Conservation (phyloP, 768 basidiomycete species). For the Lactarius vividus region DNA sequence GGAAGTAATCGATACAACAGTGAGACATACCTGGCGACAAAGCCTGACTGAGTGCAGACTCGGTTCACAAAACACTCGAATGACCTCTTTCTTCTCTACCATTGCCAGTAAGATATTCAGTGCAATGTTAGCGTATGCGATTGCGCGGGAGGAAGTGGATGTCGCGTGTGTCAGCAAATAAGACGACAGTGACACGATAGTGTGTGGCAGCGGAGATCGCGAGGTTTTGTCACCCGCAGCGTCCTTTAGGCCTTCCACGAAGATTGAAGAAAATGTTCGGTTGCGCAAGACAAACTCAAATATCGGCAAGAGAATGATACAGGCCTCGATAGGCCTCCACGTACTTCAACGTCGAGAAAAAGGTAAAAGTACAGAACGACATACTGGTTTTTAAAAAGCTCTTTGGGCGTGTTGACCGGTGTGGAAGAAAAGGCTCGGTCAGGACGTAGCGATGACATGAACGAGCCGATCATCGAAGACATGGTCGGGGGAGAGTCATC, state of each 20-base stretch:
- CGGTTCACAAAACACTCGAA: conserved; percentile 47
- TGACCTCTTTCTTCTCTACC: conserved; percentile 47
- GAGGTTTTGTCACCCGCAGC: conserved; percentile 29
- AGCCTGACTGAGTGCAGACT: conserved; percentile 45
- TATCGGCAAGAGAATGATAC: conserved; percentile 55
- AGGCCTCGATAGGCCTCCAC: conserved; percentile 60
- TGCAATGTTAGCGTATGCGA: conserved; percentile 59
- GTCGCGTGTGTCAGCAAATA: conserved; percentile 68
- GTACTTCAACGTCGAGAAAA: neutral
- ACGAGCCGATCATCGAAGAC: conserved; percentile 48
- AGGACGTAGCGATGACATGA: conserved; percentile 52
- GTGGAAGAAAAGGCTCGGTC: conserved; percentile 51
- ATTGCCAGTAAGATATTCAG: conserved; percentile 52
- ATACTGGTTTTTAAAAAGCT: conserved; percentile 60
- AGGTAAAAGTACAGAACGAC: conserved; percentile 4
- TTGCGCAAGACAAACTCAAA: conserved; percentile 61
- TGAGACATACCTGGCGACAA: conserved; percentile 56
- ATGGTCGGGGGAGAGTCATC: conserved; percentile 55
- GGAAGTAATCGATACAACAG: neutral
- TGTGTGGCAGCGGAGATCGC: conserved; percentile 43
- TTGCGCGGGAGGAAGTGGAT: conserved; percentile 53
- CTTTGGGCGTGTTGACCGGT: conserved; percentile 46
- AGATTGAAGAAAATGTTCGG: conserved; percentile 45
- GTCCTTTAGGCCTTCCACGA: conserved; percentile 40
- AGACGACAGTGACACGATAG: conserved; percentile 56